Percentiles rank a stretch among this genome's conserved stretches.
phyloP scores from a whole-genome alignment of 306 rosid species.

The Quercus suber region DNA sequence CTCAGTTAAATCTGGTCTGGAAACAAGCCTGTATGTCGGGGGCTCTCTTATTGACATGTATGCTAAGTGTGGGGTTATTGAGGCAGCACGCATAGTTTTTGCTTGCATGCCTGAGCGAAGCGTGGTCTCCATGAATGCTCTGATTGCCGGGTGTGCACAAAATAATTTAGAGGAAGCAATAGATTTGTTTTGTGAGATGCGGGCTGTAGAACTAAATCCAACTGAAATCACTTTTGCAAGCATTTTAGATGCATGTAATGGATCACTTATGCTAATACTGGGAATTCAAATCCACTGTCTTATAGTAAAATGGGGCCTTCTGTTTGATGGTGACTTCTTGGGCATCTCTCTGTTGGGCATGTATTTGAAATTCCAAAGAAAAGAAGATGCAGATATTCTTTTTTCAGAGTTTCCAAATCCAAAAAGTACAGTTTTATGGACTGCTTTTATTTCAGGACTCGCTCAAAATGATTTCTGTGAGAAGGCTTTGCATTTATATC shows the following conservation, averaged over 20 bases:
- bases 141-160: conserved; percentile 65
- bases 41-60: conserved; percentile 88
- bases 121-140: conserved; percentile 64
- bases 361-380: conserved; percentile 58
- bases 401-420: conserved; percentile 62
- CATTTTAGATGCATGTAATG: conserved; percentile 66
- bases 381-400: conserved; percentile 52
- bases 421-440: conserved; percentile 58
- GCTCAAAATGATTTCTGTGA: conserved; percentile 53
- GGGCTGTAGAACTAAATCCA: conserved; percentile 48
- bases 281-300: conserved; percentile 71
- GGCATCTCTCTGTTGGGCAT: conserved; percentile 62
- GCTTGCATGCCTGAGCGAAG: conserved; percentile 54
- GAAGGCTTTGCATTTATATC: conserved; percentile 54
- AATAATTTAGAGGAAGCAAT: conserved; percentile 48
- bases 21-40: conserved; percentile 63
- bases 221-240: conserved; percentile 65
- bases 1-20: conserved; percentile 65
- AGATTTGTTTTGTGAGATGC: conserved; percentile 53
- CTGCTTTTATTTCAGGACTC: conserved; percentile 63
- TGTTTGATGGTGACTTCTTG: conserved; percentile 56
- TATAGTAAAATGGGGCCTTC: conserved; percentile 49
- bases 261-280: conserved; percentile 31
- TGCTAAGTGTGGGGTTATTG: conserved; percentile 55
- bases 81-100: conserved; percentile 48